These are phyloP conservation scores for Hypholoma fasciculare DNA, from an alignment of 768 basidiomycete genomes.

Conservation along the genomic window DNA sequence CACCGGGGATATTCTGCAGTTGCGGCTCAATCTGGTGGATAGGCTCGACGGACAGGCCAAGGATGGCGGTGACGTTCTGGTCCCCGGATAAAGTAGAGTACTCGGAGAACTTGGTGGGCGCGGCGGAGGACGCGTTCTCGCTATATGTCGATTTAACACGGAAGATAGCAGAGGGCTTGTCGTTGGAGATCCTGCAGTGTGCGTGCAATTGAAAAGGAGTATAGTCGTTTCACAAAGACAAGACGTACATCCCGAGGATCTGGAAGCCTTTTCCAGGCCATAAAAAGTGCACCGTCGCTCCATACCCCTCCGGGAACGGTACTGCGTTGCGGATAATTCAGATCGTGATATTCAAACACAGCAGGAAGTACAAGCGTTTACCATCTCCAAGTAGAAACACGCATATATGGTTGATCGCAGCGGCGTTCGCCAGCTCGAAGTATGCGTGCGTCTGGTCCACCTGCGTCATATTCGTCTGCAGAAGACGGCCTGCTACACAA, in stretches of 20 bases:
- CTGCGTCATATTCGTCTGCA: constrained; percentile 81
- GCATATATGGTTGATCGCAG: constrained; percentile 80
- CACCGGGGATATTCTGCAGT: constrained; percentile 45
- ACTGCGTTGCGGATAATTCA: constrained; percentile 35
- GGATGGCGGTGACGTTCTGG: constrained; percentile 64
- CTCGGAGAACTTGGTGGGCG: constrained; percentile 40
- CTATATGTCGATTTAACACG: constrained; percentile 64
- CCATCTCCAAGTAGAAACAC: constrained; percentile 83
- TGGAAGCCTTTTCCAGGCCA: constrained; percentile 90
- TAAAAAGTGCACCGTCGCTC: constrained; percentile 81
- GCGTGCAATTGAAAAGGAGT: background rate
- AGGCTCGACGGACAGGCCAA: constrained; percentile 83
- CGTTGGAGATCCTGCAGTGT: constrained; percentile 75
- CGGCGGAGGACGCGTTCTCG: constrained; percentile 34
- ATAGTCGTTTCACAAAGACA: background rate
- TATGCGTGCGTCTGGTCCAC: constrained; percentile 83
- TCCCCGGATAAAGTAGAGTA: constrained; percentile 30
- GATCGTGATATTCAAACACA: background rate
- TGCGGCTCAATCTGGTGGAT: constrained; percentile 61
- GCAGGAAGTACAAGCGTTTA: constrained; percentile 28
- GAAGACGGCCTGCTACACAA: constrained; percentile 71
- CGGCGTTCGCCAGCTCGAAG: constrained; percentile 72
- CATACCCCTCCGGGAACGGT: constrained; percentile 82
- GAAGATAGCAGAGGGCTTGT: constrained; percentile 89
- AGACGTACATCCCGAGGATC: constrained; percentile 75